A percentile compares a stretch with the other conserved stretches of the same genome.
Evolutionary conservation across 495 filamentous ascomycete genomes (phyloP).

Genomic region (Aspergillus sclerotiicarbonarius): DNA sequence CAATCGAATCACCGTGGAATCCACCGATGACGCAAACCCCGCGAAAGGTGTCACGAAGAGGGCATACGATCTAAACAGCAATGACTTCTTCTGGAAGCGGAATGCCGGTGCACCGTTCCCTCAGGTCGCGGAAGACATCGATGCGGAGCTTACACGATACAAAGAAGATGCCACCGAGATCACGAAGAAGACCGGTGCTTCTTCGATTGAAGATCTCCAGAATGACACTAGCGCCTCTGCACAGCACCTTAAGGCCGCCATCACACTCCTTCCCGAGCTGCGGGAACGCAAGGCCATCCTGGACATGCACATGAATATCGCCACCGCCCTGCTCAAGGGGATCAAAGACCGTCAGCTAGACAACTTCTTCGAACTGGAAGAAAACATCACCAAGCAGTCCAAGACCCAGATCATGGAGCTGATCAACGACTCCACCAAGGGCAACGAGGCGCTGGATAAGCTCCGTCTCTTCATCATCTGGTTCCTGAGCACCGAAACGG

Average conservation of each 20-base stretch:
- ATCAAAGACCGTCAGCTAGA: constrained; percentile 95
- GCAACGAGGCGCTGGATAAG: constrained; percentile 82
- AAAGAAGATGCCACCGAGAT: constrained; percentile 94
- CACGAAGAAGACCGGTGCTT: constrained; percentile 91
- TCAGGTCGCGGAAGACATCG: constrained; percentile 94
- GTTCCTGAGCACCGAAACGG: constrained; percentile 93
- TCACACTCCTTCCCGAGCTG: constrained; percentile 87
- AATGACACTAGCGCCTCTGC: constrained; percentile 85
- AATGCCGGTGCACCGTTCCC: constrained; percentile 94
- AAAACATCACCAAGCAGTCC: constrained; percentile 88
- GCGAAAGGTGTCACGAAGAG: constrained; percentile 72
- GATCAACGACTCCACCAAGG: constrained; percentile 77
- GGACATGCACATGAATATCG: constrained; percentile 99
- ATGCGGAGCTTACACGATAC: constrained; percentile 86
- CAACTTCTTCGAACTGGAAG: constrained; percentile 94
- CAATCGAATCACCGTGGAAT: constrained; percentile 94
- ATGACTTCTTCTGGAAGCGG: constrained; percentile 96
- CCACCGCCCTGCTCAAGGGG: constrained; percentile 78
- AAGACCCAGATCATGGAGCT: constrained; percentile 88
- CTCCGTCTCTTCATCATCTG: constrained; percentile 93
- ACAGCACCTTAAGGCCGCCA: constrained; percentile 92
- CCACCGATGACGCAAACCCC: constrained; percentile 71
- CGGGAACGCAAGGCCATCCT: constrained; percentile 86
- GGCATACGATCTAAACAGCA: constrained; percentile 83
- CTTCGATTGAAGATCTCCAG: constrained; percentile 89